Base-by-base conservation (phyloP, 345 rosid species). In the Fremontodendron californicum region DNA sequence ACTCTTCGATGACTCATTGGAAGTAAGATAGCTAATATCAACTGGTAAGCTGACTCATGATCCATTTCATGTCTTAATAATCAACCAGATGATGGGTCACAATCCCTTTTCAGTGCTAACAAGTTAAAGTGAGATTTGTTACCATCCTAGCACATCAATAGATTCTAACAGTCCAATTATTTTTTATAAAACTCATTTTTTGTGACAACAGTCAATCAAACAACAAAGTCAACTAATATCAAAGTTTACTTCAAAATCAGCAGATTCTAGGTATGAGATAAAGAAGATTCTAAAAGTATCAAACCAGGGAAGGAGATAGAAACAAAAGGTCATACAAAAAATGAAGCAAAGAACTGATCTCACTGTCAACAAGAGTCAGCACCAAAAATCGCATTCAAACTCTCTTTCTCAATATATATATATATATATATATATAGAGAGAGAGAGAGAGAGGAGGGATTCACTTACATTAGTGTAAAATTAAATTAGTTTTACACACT, bases 41-140 rank as follows among this genome's bases (percentile, higher is more conserved):
- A 25, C 63, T 13, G 46, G 61, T 31, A 6, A 19, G 8, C 35
- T 46, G n/a, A 65, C 54, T 55, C 40, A 49, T 23, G 37, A 60
- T 25, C 19, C 25, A 58, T 58, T 18, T 19, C 27, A 64, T 37
- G 27, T 37, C 69, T 37, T 33, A 37, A 9, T 3, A 64, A 64
- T 37, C 46, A n/a, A 58, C 33, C 39, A 79, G 60, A 27, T 45
- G 45, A n/a, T 39, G 52, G 65, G 48, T 67, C 71, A 39, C 67
- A 45, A 73, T 67, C 73, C 72, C 35, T 66, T 42, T 62, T 35
- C 58, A 37, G 77, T 51, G 40, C 76, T 58, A 29, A 55, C 75
- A 75, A 18, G 70, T 55, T 42, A 79, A 37, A 21, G 51, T 4
- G 16, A 49, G 4, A 57, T 5, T 21, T 13, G 8, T 48, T 51